Conservation (phyloP, 2,329 filamentous ascomycete genomes). For the Colletotrichum sublineola region DNA sequence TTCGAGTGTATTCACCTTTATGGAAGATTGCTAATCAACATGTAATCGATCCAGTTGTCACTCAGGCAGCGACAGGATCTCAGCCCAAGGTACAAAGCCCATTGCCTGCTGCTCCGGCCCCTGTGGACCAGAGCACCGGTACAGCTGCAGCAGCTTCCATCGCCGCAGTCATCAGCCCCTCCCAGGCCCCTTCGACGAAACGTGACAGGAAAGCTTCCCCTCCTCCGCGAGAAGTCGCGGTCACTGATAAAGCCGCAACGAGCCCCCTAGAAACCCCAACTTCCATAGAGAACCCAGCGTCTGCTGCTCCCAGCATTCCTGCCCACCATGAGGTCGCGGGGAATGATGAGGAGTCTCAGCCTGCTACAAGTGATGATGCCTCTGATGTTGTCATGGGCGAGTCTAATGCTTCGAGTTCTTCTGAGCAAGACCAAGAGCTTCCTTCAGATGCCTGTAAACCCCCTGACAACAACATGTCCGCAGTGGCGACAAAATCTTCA, state of each 20-base stretch:
- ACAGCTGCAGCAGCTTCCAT: background rate
- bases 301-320: slow-evolving; percentile 3
- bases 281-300: slow-evolving; percentile 14
- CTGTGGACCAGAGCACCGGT: background rate
- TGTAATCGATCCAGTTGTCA: slow-evolving; percentile 29
- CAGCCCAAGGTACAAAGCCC: slow-evolving; percentile 17
- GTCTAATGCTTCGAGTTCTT: slow-evolving; percentile 27
- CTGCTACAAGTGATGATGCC: slow-evolving; percentile 25
- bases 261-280: slow-evolving; percentile 11
- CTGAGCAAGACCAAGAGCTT: slow-evolving; percentile 41
- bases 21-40: background rate
- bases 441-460: slow-evolving; percentile 69
- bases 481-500: slow-evolving; percentile 70
- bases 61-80: background rate
- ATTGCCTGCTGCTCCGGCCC: background rate
- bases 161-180: background rate
- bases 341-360: slow-evolving; percentile 22
- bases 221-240: slow-evolving; percentile 20
- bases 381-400: slow-evolving; percentile 43
- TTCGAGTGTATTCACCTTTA: background rate
- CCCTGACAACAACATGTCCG: slow-evolving; percentile 56
- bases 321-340: background rate
- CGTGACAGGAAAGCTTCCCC: background rate
- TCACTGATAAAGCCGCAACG: slow-evolving; percentile 30
- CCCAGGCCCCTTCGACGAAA: slow-evolving; percentile 1